Evolutionary conservation across 768 basidiomycete genomes (phyloP).

Genomic region (Lactarius vividus): DNA sequence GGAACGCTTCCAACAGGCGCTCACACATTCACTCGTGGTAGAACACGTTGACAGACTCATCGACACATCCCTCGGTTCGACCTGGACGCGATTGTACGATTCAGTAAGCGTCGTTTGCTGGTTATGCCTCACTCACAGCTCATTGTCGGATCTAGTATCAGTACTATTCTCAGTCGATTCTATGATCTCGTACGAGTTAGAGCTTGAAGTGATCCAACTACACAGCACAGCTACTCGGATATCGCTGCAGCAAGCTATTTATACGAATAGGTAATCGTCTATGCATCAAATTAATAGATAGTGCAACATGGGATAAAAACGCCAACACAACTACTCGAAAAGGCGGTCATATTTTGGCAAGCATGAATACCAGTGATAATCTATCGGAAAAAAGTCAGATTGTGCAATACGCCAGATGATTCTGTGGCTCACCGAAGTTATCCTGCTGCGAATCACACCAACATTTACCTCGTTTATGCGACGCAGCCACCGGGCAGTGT

Average conservation of each 20-base stretch:
- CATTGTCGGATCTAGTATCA: constrained; percentile 59
- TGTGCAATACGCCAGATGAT: not conserved
- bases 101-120: constrained; percentile 53
- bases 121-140: not conserved
- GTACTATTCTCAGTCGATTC: constrained; percentile 90
- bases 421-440: constrained; percentile 61
- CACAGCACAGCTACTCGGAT: not conserved
- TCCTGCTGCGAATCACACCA: constrained; percentile 70
- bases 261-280: constrained; percentile 7
- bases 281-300: constrained; percentile 21
- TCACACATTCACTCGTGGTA: constrained; percentile 80
- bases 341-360: constrained; percentile 37
- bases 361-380: constrained; percentile 88
- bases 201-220: not conserved
- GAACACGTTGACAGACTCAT: constrained; percentile 90
- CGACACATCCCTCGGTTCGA: constrained; percentile 84
- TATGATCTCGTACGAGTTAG: constrained; percentile 39
- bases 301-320: constrained; percentile 4
- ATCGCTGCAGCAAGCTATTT: not conserved
- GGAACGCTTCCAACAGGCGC: constrained; percentile 89
- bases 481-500: constrained; percentile 80
- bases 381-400: constrained; percentile 37
- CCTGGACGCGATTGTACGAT: constrained; percentile 96
- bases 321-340: constrained; percentile 18
- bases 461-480: constrained; percentile 76